Conservation (phyloP, 306 rosid genomes). For the Cicer judaicum region DNA sequence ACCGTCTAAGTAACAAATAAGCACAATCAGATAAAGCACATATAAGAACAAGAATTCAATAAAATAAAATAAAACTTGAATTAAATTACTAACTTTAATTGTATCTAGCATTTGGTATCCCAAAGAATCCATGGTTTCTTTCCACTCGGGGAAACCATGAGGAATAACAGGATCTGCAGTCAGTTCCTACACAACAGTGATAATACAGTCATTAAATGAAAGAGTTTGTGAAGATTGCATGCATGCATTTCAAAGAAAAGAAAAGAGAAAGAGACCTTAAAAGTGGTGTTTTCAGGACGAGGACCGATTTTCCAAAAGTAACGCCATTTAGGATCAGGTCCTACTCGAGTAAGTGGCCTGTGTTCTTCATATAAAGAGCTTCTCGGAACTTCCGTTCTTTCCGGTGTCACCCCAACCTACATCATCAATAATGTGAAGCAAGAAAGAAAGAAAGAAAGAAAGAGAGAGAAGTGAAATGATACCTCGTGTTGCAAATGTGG, state of each 20-base stretch:
- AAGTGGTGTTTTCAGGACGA: no score
- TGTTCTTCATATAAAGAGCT: conserved; percentile 76
- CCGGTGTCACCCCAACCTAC: conserved; percentile 82
- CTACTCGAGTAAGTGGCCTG: conserved; percentile 67
- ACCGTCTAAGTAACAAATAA: conserved; percentile 63
- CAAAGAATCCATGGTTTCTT: conserved; percentile 88
- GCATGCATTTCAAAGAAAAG: no score
- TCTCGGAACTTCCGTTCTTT: conserved; percentile 83
- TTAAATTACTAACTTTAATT: conserved; percentile 54
- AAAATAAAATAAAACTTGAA: conserved; percentile 21
- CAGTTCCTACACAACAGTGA: conserved; percentile 21
- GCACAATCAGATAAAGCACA: conserved; percentile 14
- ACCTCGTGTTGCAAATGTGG: no score
- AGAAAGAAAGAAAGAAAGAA: no score
- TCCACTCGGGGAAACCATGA: conserved; percentile 83
- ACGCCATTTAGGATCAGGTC: conserved; percentile 89
- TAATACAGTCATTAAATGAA: no score
- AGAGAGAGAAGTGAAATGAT: no score
- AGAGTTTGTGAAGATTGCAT: no score
- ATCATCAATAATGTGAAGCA: no score
- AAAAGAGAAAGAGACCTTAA: no score
- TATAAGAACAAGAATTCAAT: no score
- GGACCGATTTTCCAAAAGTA: conserved; percentile 66
- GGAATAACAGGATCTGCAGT: conserved; percentile 82
- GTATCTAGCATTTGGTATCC: conserved; percentile 88